A percentile compares a stretch with the other conserved stretches of the same genome.
phyloP scores from a whole-genome alignment of 2,329 filamentous ascomycete species.

The Botrytis elliptica region DNA sequence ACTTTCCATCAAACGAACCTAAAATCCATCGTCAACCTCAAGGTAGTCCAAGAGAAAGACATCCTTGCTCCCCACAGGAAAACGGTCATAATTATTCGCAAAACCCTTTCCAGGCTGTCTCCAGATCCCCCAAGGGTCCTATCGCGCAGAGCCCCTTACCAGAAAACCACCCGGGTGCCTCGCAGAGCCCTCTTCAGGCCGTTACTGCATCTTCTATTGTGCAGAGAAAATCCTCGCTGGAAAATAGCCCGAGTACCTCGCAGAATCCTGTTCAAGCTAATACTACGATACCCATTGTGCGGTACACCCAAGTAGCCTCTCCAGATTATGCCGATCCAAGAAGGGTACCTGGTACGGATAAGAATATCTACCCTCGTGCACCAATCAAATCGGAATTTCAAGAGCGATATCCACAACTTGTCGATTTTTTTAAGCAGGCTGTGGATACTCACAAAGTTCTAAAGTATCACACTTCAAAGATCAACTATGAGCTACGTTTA shows the following conservation, averaged over 20 bases:
- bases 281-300: not conserved
- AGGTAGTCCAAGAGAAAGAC: not conserved
- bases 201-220: not conserved
- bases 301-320: no score
- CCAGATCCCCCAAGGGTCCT: no score
- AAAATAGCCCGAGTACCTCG: not conserved
- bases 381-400: not conserved
- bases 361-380: not conserved
- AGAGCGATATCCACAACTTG: not conserved
- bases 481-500: not conserved
- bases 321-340: not conserved
- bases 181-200: not conserved
- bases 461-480: not conserved
- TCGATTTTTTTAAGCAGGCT: not conserved
- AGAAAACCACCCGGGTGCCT: no score
- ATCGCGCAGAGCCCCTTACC: no score
- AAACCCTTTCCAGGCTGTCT: no score
- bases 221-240: not conserved
- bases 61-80: not conserved
- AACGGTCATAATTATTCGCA: no score
- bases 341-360: not conserved
- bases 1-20: not conserved
- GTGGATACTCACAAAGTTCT: not conserved
- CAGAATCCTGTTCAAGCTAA: not conserved
- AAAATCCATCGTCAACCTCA: not conserved